Evolutionary conservation across 2,329 filamentous ascomycete species (phyloP), one percentile per base, ranked within the genome.

Genomic region (Neonectria punicea): DNA sequence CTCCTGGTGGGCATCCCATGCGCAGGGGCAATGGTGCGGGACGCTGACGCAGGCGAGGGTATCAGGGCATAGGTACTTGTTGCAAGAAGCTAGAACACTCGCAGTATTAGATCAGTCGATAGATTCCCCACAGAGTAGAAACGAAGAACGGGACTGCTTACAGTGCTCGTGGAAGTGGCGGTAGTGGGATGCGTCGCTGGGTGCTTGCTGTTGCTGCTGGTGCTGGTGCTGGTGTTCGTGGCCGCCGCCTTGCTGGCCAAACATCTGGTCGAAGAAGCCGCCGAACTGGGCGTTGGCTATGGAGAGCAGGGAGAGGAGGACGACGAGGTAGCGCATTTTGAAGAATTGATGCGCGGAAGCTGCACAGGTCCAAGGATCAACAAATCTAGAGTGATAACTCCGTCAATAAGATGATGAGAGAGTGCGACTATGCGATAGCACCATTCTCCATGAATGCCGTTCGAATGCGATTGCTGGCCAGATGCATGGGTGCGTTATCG

Each of bases 231-330:
- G 75, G 50, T 76, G 78, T 50, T 78, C 78, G 67, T 81, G 81
- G 65, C 85, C 80, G 65, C 85, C 84, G 70, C 88, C 88, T 44
- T 68, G 46, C 22, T 67, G 70, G 73, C 89, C 87, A 79, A 99
- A 98, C 93, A 98, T 97, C 75, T 98, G 93, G 79, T 98, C 94
- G 82, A 98, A 99, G 87, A 99, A 97, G 68, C 76, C 73, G 77
- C 93, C 92, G 80, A 98, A 98, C 81, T 98, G 95, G 11, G 93
- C 93, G 62, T 86, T 83, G 4, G 85, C 89, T 16, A 88, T 80
- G 67, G 87, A 81, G 64, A 93, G 76, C 30, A 93, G 79, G 54
- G 92, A 81, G 16, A 93, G 77, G 20, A 89, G 70, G 49, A 86
- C 73, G 56, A 86, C 47, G 14, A 80, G 54, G 41, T 74, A 69